phyloP scores from a whole-genome alignment of 495 filamentous ascomycete species.

The Penicillium soppii region DNA sequence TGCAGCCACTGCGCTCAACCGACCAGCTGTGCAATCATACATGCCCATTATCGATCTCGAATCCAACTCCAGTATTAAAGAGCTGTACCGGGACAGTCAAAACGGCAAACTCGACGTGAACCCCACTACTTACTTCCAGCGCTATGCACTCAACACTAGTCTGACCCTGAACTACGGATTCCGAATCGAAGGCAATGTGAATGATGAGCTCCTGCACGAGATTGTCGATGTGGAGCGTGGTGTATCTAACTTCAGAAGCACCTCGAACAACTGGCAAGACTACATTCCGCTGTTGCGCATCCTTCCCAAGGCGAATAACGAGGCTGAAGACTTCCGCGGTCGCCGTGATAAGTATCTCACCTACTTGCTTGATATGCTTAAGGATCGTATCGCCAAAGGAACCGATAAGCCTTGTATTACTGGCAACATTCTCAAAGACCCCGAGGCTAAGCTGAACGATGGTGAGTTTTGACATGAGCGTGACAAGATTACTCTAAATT shows the following conservation, averaged over 20 bases:
- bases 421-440: slow-evolving; percentile 66
- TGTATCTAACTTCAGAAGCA: slow-evolving; percentile 63
- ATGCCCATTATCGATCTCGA: slow-evolving; percentile 75
- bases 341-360: slow-evolving; percentile 58
- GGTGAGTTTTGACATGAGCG: too few relatives aligned
- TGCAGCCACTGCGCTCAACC: slow-evolving; percentile 68
- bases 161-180: slow-evolving; percentile 67
- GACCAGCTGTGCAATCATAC: slow-evolving; percentile 63
- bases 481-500: too few relatives aligned
- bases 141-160: slow-evolving; percentile 65
- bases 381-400: slow-evolving; percentile 57
- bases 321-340: slow-evolving; percentile 53
- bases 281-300: slow-evolving; percentile 64
- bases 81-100: slow-evolving; percentile 57
- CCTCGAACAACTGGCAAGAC: slow-evolving; percentile 70
- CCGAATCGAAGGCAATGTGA: slow-evolving; percentile 57
- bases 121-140: slow-evolving; percentile 64
- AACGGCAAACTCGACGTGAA: slow-evolving; percentile 61
- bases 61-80: slow-evolving; percentile 61
- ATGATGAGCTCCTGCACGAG: slow-evolving; percentile 58
- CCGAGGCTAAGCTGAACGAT: slow-evolving; percentile 61
- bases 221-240: slow-evolving; percentile 63
- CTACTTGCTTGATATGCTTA: slow-evolving; percentile 57
- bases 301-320: slow-evolving; percentile 51
- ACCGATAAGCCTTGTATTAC: slow-evolving; percentile 71